Percentiles rank a stretch among this genome's conserved stretches.
Conservation (phyloP, 192 early-diverging fungal genomes). For the Coemansia sp. region DNA sequence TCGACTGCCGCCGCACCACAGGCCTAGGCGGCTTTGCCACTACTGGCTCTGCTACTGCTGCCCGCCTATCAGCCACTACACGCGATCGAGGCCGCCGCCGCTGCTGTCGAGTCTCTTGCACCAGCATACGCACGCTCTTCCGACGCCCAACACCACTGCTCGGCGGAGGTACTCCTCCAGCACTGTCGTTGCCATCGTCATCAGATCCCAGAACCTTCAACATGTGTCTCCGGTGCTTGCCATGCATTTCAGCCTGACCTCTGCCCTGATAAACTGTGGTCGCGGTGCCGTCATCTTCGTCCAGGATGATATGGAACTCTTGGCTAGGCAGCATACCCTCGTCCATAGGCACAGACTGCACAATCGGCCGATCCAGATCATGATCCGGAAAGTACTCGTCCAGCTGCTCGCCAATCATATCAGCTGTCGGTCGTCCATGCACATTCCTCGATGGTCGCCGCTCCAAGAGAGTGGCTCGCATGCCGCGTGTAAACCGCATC, state of each 20-base stretch:
- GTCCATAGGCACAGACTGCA: slow-evolving; percentile 51
- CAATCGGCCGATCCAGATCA: slow-evolving; percentile 72
- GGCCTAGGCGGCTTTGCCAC: slow-evolving; percentile 8
- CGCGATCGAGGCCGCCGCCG: slow-evolving; percentile 10
- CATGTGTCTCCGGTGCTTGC: slow-evolving; percentile 5
- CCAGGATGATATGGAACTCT: slow-evolving; percentile 48
- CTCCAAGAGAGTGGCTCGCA: slow-evolving; percentile 47
- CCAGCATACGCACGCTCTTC: slow-evolving; percentile 58
- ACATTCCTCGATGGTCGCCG: slow-evolving; percentile 31
- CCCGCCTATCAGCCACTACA: slow-evolving; percentile 1
- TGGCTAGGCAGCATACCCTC: slow-evolving; percentile 25
- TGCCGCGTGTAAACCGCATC: slow-evolving; percentile 50
- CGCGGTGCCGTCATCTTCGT: slow-evolving; percentile 24
- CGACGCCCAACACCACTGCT: slow-evolving; percentile 27
- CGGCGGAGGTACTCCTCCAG: background rate
- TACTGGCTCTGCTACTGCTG: background rate
- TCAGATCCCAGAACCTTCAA: background rate
- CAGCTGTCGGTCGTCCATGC: slow-evolving; percentile 62
- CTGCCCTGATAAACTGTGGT: slow-evolving; percentile 5
- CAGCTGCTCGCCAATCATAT: slow-evolving; percentile 66
- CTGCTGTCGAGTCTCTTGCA: slow-evolving; percentile 43
- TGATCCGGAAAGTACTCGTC: slow-evolving; percentile 75
- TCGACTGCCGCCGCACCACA: slow-evolving; percentile 57
- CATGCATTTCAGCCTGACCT: background rate
- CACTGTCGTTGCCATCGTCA: background rate